These are phyloP conservation scores for Dicorynia guianensis DNA, from an alignment of 306 rosid genomes.

Conservation along the genomic window DNA sequence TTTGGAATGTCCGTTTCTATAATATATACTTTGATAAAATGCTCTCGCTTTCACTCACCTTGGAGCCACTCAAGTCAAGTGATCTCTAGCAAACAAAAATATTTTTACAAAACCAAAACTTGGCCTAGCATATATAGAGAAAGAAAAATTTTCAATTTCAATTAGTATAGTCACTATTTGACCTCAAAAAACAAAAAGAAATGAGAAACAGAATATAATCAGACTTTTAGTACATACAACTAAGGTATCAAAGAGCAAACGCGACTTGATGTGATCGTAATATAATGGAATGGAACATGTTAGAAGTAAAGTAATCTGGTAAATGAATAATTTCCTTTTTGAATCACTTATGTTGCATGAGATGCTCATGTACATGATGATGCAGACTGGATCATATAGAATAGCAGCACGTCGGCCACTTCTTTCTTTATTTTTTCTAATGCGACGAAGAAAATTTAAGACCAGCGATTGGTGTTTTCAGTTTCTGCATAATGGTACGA, in stretches of 20 bases:
- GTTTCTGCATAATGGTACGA: slow-evolving; percentile 24
- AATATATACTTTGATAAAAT: no score
- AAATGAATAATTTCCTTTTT: slow-evolving; percentile 36
- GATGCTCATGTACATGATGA: slow-evolving; percentile 22
- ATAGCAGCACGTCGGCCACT: background rate
- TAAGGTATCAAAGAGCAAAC: background rate
- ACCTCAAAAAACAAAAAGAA: no score
- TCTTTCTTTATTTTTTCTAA: background rate
- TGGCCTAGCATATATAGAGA: no score
- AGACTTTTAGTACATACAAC: no score
- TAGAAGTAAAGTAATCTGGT: background rate
- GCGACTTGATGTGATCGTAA: slow-evolving; percentile 1
- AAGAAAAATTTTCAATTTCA: no score
- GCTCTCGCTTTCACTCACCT: no score
- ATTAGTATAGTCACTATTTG: no score
- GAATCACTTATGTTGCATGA: slow-evolving; percentile 25
- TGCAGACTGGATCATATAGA: slow-evolving; percentile 15
- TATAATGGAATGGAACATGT: slow-evolving; percentile 20
- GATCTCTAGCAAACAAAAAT: no score
- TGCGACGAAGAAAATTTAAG: background rate
- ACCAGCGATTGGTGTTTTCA: slow-evolving; percentile 32
- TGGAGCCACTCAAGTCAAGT: no score
- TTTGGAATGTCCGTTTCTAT: no score
- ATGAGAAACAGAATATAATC: no score
- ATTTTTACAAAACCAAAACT: no score